Base-by-base conservation (phyloP, 306 rosid genomes). In the Inga leiocalycina region DNA sequence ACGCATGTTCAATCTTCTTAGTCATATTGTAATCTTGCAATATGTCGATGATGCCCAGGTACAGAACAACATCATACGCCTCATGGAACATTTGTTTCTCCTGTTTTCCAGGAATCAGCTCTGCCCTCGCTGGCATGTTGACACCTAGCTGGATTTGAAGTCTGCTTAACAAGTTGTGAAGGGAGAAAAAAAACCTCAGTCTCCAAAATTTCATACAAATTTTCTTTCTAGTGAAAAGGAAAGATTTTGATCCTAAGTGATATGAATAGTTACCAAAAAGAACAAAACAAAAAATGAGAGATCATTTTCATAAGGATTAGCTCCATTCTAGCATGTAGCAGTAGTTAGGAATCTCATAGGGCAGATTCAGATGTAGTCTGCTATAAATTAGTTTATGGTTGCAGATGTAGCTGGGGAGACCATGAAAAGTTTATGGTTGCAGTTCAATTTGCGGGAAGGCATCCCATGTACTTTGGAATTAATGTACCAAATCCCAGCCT, bases 91-190 rank as follows among this genome's bases (percentile, higher is more conserved):
- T 89, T 82, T 90, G 87, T 64, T 71, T 80, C 74, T 89, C 96
- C 78, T 92, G 80, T 66, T 88, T 88, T 52, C 92, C 98, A 22
- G 87, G 91, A 84, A 92, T 83, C 87, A 69, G 93, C 87, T 96
- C 99, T 77, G 99, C 99, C 89, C 99, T 94, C 34, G 99, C 90
- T 6, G 99, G 98, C 99, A 96, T 91, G 90, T 96, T 96, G 73
- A 96, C 99, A 73, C 99, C 99, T n/a, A 96, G 88, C 85, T 96
- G 99, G 88, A 96, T 94, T 90, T 96, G 99, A 41, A 96, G 88
- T 78, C 99, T 96, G 94, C 86, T 71, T 79, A 59, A 76, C 3
- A 51, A 75, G 81, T 77, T 39, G 27, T 13, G 7, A 74, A 49
- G 54, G 48, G 76, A 30, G 54, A 32, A n/a, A 78, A 48, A 67